Evolutionary conservation across 306 rosid genomes (phyloP).

Genomic region (Vigna radiata): DNA sequence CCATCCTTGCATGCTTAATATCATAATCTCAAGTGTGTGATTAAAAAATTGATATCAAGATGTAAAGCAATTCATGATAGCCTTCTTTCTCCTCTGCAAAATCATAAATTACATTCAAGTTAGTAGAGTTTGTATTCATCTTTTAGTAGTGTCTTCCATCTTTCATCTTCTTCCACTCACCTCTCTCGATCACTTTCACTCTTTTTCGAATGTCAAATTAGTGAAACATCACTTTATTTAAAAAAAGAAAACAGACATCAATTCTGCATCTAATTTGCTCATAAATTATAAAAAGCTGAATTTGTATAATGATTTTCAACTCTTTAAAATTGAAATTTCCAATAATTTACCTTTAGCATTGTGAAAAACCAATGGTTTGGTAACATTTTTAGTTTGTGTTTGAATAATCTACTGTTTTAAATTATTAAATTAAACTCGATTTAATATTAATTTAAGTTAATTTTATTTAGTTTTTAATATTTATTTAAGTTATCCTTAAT

Average conservation of each 20-base stretch:
- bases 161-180: neutral
- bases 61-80: constrained; percentile 63
- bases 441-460: too few relatives aligned
- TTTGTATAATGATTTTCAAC: too few relatives aligned
- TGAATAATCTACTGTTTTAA: too few relatives aligned
- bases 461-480: too few relatives aligned
- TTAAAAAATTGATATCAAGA: constrained; percentile 52
- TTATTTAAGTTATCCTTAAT: too few relatives aligned
- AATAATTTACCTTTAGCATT: too few relatives aligned
- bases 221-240: neutral
- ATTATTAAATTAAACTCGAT: too few relatives aligned
- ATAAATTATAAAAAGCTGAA: too few relatives aligned
- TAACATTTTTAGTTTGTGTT: too few relatives aligned
- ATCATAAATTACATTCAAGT: constrained; percentile 36
- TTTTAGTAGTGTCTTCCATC: neutral
- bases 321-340: too few relatives aligned
- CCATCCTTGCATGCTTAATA: neutral
- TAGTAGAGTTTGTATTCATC: constrained; percentile 10
- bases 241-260: neutral
- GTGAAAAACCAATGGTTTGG: too few relatives aligned
- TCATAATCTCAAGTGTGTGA: constrained; percentile 35
- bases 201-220: neutral
- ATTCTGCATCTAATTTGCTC: neutral
- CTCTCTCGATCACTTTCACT: neutral
- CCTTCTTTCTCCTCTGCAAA: constrained; percentile 68